Conservation (phyloP, 305 asterid species). For the Plantago coronopus region DNA sequence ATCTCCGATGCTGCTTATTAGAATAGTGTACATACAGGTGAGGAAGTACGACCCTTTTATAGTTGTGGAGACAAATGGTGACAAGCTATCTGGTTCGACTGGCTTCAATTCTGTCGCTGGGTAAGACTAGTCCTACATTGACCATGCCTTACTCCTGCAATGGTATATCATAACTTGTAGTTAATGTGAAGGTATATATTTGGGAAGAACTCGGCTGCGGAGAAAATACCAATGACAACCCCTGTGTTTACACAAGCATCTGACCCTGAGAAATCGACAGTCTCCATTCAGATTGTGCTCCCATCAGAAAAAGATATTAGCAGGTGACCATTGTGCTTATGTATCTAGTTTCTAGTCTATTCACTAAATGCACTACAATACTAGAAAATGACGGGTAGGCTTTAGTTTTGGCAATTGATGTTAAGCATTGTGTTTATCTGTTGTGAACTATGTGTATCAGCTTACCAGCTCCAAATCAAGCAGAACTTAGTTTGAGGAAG, state of each 20-base stretch:
- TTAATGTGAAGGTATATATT: slow-evolving; percentile 57
- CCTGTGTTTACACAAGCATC: slow-evolving; percentile 79
- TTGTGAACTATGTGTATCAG: slow-evolving; percentile 27
- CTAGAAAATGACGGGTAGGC: not conserved
- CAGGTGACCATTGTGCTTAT: slow-evolving; percentile 42
- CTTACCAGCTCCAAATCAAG: slow-evolving; percentile 73
- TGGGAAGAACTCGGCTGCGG: slow-evolving; percentile 69
- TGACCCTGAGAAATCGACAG: slow-evolving; percentile 47
- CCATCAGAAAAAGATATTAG: slow-evolving; percentile 63
- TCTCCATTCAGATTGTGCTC: slow-evolving; percentile 78
- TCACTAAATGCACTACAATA: too few species aligned
- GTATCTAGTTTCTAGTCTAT: too few species aligned
- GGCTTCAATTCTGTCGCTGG: slow-evolving; percentile 90
- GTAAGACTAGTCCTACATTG: slow-evolving; percentile 33
- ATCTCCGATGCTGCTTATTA: too few species aligned
- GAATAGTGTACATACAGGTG: slow-evolving; percentile 42
- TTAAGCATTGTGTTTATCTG: not conserved
- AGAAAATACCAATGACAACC: slow-evolving; percentile 89
- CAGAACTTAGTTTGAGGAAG: slow-evolving; percentile 51
- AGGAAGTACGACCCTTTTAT: slow-evolving; percentile 69
- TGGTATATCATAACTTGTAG: slow-evolving; percentile 5
- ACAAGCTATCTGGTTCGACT: slow-evolving; percentile 65
- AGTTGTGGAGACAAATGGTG: slow-evolving; percentile 75
- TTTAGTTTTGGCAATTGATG: not conserved
- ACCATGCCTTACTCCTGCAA: not conserved